Percentiles rank a stretch among this genome's conserved stretches.
Conservation (phyloP, 345 rosid genomes). For the Populus tremula region DNA sequence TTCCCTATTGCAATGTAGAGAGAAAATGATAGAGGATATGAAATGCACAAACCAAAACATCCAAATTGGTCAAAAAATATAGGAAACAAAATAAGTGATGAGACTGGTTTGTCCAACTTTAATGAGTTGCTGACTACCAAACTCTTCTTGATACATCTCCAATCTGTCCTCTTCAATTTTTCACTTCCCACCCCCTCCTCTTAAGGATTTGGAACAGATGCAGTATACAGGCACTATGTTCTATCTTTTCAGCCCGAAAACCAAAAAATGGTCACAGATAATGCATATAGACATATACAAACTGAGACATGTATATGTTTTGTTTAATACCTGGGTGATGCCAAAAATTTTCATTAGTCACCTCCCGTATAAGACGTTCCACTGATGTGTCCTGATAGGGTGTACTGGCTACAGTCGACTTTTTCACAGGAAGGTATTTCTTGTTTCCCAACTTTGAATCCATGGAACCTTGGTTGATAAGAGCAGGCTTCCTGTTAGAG, state of each 20-base stretch:
- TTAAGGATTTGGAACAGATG: not conserved
- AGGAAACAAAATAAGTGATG: not conserved
- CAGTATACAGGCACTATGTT: not conserved
- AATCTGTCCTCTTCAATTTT: not conserved
- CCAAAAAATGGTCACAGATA: not conserved
- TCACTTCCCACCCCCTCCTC: not conserved
- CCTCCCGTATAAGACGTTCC: slow-evolving; percentile 96
- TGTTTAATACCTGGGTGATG: slow-evolving; percentile 62
- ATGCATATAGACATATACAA: not conserved
- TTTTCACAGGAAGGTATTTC: slow-evolving; percentile 64
- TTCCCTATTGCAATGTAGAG: not conserved
- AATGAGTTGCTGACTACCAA: not conserved
- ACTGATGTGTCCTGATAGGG: slow-evolving; percentile 96
- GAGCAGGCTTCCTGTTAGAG: slow-evolving; percentile 54
- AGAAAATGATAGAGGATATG: not conserved
- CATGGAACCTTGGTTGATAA: slow-evolving; percentile 50
- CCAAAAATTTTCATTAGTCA: slow-evolving; percentile 93
- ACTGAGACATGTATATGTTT: not conserved
- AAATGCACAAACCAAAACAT: not conserved
- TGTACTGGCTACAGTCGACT: slow-evolving; percentile 35
- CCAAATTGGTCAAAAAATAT: not conserved
- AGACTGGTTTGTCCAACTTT: not conserved
- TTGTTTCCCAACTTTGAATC: slow-evolving; percentile 71
- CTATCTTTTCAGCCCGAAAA: not conserved
- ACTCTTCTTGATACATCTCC: not conserved